phyloP scores from a whole-genome alignment of 176 grass and related monocot genomes.

The Oryza longistaminata region DNA sequence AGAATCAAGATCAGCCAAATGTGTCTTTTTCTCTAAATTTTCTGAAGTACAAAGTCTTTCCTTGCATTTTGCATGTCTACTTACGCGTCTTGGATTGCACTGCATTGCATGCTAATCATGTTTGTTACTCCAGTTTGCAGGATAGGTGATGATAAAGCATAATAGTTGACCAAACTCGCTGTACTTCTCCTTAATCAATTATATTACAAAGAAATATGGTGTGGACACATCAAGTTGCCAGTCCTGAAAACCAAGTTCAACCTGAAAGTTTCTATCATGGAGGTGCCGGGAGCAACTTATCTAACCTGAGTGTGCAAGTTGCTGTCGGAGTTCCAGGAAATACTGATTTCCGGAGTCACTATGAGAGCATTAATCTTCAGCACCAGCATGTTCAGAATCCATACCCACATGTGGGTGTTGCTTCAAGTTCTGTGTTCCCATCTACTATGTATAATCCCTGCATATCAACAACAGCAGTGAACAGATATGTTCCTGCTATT shows the following conservation, averaged over 20 bases:
- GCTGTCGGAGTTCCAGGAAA: constrained; percentile 38
- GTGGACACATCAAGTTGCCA: constrained; percentile 41
- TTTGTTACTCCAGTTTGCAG: constrained; percentile 42
- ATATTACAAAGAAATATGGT: constrained; percentile 50
- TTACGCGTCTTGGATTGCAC: constrained; percentile 16
- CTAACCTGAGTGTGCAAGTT: constrained; percentile 40
- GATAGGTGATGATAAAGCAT: constrained; percentile 45
- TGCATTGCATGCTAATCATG: constrained; percentile 28
- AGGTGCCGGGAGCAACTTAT: constrained; percentile 32
- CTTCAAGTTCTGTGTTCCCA: constrained; percentile 34
- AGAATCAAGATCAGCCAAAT: not conserved
- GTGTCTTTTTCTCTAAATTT: not conserved
- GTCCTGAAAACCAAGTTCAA: constrained; percentile 51
- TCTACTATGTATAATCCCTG: constrained; percentile 43
- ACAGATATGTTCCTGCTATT: constrained; percentile 44
- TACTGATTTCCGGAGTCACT: constrained; percentile 32
- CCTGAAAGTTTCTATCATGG: constrained; percentile 40
- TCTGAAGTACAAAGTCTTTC: not conserved
- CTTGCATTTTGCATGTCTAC: constrained; percentile 26
- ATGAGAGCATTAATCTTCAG: constrained; percentile 42
- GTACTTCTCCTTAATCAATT: constrained; percentile 27
- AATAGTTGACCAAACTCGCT: constrained; percentile 24
- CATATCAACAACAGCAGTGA: constrained; percentile 38
- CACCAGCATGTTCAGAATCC: constrained; percentile 40
- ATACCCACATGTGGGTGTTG: constrained; percentile 34